These are phyloP conservation scores for Gnomoniopsis smithogilvyi DNA, from an alignment of 2,329 filamentous ascomycete species.

Conservation along the genomic window DNA sequence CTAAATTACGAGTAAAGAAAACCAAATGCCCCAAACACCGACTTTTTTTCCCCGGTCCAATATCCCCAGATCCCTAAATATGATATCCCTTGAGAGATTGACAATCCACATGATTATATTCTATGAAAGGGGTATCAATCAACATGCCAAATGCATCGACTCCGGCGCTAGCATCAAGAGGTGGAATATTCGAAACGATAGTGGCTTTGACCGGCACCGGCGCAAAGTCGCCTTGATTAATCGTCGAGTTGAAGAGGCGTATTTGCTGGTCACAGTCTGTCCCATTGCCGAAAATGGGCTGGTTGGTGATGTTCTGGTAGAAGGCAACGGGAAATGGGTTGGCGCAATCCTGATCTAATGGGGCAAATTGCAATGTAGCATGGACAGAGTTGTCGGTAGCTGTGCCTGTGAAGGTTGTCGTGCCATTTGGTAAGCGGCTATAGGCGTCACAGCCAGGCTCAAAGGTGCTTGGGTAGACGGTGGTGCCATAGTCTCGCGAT, in stretches of 20 bases:
- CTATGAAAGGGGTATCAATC: conserved; percentile 30
- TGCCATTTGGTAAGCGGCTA: conserved; percentile 23
- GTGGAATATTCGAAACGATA: conserved; percentile 23
- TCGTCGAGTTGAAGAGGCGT: conserved; percentile 29
- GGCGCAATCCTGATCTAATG: conserved; percentile 3
- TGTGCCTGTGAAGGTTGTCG: conserved; percentile 23
- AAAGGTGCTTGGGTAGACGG: conserved; percentile 38
- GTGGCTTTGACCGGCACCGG: conserved; percentile 24
- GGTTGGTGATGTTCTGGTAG: conserved; percentile 51
- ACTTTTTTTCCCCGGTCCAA: conserved; percentile 1
- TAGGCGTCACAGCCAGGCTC: conserved; percentile 50
- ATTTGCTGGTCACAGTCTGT: conserved; percentile 36
- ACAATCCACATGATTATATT: conserved; percentile 31
- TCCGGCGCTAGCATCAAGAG: conserved; percentile 18
- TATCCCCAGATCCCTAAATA: conserved; percentile 16
- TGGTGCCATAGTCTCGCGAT: conserved; percentile 43
- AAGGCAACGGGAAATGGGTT: conserved; percentile 37
- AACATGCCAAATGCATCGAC: conserved; percentile 27
- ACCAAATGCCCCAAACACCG: too few species aligned
- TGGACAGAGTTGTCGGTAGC: conserved; percentile 24
- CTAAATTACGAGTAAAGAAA: background rate
- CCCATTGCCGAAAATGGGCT: conserved; percentile 51
- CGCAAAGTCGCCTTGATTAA: conserved; percentile 24
- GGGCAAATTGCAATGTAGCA: conserved; percentile 27
- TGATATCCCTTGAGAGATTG: conserved; percentile 26